phyloP scores from a whole-genome alignment of 176 grass and related monocot genomes.

The Oropetium thomaeum region DNA sequence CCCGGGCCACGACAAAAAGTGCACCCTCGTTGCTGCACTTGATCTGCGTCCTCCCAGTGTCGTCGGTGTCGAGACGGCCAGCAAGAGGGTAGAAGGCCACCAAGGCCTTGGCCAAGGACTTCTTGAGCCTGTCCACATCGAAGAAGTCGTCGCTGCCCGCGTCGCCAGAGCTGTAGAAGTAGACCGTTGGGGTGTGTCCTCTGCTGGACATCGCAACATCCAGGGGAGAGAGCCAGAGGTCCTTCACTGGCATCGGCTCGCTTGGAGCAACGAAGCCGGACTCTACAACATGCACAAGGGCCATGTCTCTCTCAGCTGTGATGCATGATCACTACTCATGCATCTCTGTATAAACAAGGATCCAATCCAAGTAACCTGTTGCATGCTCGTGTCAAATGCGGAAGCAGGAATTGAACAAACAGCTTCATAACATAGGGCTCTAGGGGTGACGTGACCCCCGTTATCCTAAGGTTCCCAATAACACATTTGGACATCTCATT shows the following conservation, averaged over 20 bases:
- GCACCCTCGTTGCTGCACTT: background rate
- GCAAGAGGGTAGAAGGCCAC: background rate
- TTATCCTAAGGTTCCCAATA: no score
- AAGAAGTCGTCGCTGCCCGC: background rate
- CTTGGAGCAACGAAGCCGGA: background rate
- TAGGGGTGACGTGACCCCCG: no score
- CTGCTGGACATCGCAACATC: background rate
- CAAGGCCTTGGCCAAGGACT: background rate
- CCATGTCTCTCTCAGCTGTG: no score
- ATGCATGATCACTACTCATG: no score
- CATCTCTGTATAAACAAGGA: no score
- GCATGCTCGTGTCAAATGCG: no score
- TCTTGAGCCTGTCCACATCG: background rate
- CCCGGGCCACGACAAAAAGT: background rate
- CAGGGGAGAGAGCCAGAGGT: background rate
- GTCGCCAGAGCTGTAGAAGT: background rate
- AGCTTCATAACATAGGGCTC: no score
- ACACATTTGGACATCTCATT: no score
- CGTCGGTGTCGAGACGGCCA: background rate
- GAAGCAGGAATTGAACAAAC: no score
- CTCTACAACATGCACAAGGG: background rate
- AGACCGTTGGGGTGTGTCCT: background rate
- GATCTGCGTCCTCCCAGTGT: background rate
- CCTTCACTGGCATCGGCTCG: background rate
- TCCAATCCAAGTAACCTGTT: no score